Base-by-base conservation (phyloP, 177 flowering plant species). In the Tripterygium wilfordii region DNA sequence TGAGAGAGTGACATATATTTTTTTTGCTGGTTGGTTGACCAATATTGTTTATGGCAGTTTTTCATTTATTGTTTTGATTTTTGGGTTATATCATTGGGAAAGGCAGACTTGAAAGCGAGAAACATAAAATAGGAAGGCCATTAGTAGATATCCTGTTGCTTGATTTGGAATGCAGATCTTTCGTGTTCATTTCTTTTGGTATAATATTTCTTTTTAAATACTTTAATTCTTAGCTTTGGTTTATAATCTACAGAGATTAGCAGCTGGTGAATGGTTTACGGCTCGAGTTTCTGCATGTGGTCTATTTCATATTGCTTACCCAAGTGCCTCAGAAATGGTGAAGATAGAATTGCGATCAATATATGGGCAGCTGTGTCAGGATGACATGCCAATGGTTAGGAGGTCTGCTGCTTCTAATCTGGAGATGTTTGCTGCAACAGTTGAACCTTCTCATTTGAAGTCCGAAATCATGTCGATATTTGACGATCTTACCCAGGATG, bases 341-440 rank as follows among this genome's bases (percentile, higher is more conserved):
- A 85, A 83, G 64, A 65, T 80, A 36, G 95, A 85, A 60, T 35
- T 85, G 26, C 66, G 88, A 42, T 58, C 88, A 38, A 69, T 78
- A 57, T 85, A 83, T 50, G 66, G 70, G 48, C 90, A 80, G 47
- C 58, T 83, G 54, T 80, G 90, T 68, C 90, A 83, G 61, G 95
- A 85, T 75, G 95, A 85, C 67, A 85, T 83, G 90, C 95, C 90
- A 36, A 85, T 83, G 95, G 90, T 85, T 38, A 71, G 95, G 63
- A 78, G 95, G 57, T 72, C 95, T 53, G 95, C 95, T 54, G 88
- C 85, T 28, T 70, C 90, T 52, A 85, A 75, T 60, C 66, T 85
- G 40, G 87, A 90, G 30, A 83, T 76, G 54, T 85, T 80, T 75
- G 90, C 95, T 61, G 88, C 95, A 22, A 83, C 90, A 15, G 81